Percentiles rank a stretch among this genome's conserved stretches.
Conservation (phyloP, 2,329 filamentous ascomycete genomes). For the Penicillium oxalicum region DNA sequence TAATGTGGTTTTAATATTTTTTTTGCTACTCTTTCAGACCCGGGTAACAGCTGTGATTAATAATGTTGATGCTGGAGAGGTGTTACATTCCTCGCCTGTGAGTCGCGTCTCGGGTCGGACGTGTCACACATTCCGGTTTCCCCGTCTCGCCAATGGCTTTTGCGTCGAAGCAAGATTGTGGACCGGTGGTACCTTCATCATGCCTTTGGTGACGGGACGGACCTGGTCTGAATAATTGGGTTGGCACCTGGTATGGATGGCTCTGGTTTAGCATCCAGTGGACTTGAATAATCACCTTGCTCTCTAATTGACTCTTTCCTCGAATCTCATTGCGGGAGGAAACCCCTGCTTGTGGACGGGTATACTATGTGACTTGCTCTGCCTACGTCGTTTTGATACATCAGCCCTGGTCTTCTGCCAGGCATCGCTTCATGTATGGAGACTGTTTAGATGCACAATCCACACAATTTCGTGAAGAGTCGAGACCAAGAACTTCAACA, state of each 20-base stretch:
- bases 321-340: too few relatives aligned
- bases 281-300: conserved; percentile 13
- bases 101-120: too few relatives aligned
- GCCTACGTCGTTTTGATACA: background rate
- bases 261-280: conserved; percentile 17
- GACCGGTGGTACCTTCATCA: too few relatives aligned
- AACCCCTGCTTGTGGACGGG: background rate
- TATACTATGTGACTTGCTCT: too few relatives aligned
- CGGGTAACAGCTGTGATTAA: conserved; percentile 1
- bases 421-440: too few relatives aligned
- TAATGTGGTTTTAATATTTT: conserved; percentile 30
- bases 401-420: too few relatives aligned
- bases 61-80: background rate
- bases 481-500: background rate
- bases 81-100: background rate
- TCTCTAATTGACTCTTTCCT: background rate
- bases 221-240: background rate
- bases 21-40: background rate
- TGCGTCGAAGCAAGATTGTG: too few relatives aligned
- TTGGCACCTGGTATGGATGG: conserved; percentile 12
- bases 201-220: too few relatives aligned
- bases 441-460: too few relatives aligned
- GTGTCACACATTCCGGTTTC: too few relatives aligned
- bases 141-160: too few relatives aligned
- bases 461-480: too few relatives aligned